Evolutionary conservation across 176 grass and related monocot species (phyloP), one percentile per base, ranked within the genome.

Genomic region (Guadua angustifolia): DNA sequence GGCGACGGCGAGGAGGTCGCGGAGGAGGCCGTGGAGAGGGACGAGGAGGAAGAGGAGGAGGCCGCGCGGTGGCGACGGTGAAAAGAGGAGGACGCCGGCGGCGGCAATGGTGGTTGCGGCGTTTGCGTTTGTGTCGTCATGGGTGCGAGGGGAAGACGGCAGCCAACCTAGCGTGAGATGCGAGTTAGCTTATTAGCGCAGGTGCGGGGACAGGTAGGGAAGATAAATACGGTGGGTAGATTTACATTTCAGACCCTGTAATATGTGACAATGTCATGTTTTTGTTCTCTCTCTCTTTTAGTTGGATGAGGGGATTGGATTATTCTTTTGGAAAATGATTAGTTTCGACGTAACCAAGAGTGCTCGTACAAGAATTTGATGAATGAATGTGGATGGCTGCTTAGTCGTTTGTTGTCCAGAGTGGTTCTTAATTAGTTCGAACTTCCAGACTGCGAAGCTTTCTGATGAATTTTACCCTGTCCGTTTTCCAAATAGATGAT

Each of bases 61-160:
- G 86, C 79, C 2, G 66, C 74, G 18, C 76, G 74, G 6, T 84
- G 86, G 38, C 85, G 86, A 7, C 89, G 92, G 82, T 55, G 80
- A 4, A 79, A 24, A 7, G 69, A 13, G 4, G 7, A 24, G 2
- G 44, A 32, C 35, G 4, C 35, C 15, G 80, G 19, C 2, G 81
- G 85, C 42, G 81, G 83, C n/a, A 67, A 64, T 19, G 89, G 88
- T 53, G 82, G 42, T 52, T 47, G 86, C 71, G 51, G 74, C 16
- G 42, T 19, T 1, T 52, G 83, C 36, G 90, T 5, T 40, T 84
- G 74, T 53, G 82, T 84, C 67, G 80, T 32, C 82, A 87, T 88
- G 85, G 33, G 74, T 17, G 33, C 17, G 84, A 60, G 75, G 26
- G 29, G 25, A 21, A 55, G 65, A 24, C 52, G 66, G 47, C 17